Evolutionary conservation across 306 rosid species (phyloP).

Genomic region (Castanea sativa): DNA sequence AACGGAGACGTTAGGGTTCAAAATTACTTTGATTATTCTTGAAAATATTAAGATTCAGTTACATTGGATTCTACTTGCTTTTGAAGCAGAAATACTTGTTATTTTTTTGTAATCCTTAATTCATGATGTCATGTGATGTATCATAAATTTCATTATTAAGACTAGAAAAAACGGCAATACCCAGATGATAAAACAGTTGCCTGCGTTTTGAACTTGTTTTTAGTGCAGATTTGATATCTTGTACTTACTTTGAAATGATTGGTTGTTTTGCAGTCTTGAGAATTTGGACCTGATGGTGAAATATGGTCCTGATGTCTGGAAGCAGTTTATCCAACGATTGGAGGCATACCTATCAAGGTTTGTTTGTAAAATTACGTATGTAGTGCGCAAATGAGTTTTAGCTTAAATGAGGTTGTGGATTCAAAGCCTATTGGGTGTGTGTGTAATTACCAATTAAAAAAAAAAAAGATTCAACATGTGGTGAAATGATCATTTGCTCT

Average conservation of each 20-base stretch:
- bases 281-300: conserved; percentile 81
- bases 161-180: conserved; percentile 8
- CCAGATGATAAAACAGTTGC: not conserved
- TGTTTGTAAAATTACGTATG: conserved; percentile 13
- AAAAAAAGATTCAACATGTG: no score
- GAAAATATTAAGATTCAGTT: not conserved
- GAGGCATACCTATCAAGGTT: conserved; percentile 77
- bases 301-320: conserved; percentile 88
- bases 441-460: no score
- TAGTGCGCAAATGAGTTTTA: not conserved
- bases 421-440: no score
- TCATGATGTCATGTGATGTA: not conserved
- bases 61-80: not conserved
- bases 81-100: not conserved
- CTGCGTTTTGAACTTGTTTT: not conserved
- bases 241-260: conserved; percentile 16
- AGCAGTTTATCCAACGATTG: conserved; percentile 71
- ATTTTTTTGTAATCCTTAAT: not conserved
- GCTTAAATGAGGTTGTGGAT: no score
- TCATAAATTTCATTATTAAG: not conserved
- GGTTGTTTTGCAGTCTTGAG: conserved; percentile 62
- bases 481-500: not conserved
- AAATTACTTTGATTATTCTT: not conserved
- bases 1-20: no score
- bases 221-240: not conserved